Evolutionary conservation across 2,329 filamentous ascomycete genomes (phyloP).

Genomic region (Cylindrodendrum hubeiense): DNA sequence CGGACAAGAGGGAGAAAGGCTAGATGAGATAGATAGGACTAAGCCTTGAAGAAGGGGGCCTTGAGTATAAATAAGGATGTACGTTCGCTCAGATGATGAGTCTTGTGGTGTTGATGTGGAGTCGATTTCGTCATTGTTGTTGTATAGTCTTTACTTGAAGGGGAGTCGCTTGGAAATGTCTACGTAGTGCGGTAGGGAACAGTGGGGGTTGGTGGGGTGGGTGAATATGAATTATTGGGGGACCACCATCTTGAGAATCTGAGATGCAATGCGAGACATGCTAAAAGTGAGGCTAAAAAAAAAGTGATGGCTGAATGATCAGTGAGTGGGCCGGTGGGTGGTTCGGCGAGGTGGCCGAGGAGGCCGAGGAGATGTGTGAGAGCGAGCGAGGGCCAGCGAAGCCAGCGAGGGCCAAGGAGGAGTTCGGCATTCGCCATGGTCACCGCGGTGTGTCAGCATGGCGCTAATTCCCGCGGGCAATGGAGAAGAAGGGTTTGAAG

Average conservation of each 20-base stretch:
- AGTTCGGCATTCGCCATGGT: conserved; percentile 8
- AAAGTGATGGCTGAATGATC: background rate
- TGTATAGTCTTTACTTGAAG: background rate
- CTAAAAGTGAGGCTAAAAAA: background rate
- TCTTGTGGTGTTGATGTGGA: background rate
- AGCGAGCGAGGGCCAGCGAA: conserved; percentile 13
- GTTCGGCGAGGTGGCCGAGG: conserved; percentile 27
- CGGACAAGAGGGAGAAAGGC: conserved; percentile 2
- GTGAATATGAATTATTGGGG: background rate
- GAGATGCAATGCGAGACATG: background rate
- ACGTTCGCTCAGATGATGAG: conserved; percentile 9
- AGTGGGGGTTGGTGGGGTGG: background rate
- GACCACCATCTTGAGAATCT: background rate
- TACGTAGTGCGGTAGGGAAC: background rate
- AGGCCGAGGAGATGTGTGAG: background rate
- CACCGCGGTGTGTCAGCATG: conserved; percentile 22
- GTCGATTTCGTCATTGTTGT: background rate
- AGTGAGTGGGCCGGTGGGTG: background rate
- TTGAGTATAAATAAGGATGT: conserved; percentile 22
- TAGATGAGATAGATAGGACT: conserved; percentile 20
- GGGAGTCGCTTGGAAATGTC: background rate
- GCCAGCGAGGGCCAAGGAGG: background rate
- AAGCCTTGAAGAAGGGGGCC: conserved; percentile 14
- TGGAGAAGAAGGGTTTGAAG: background rate
- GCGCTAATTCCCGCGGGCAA: background rate